phyloP scores from a whole-genome alignment of 2,329 filamentous ascomycete species.

The Alternaria sp. region DNA sequence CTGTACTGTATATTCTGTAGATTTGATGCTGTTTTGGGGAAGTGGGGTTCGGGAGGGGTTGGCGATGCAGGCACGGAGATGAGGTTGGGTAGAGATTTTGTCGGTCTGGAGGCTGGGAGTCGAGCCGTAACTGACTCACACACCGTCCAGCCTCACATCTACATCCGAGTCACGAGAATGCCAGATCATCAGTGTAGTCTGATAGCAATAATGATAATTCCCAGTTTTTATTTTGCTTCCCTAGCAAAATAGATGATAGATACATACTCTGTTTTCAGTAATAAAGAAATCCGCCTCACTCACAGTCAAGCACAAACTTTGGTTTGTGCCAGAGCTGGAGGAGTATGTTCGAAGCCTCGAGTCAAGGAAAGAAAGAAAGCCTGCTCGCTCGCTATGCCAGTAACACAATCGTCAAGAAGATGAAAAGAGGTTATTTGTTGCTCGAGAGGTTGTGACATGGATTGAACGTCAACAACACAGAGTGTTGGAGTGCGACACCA shows the following conservation, averaged over 20 bases:
- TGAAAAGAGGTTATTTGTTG: constrained; percentile 16
- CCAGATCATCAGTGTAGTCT: not conserved
- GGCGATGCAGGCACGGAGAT: constrained; percentile 5
- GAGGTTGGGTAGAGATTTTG: not conserved
- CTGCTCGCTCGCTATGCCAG: constrained; percentile 48
- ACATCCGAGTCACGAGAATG: not conserved
- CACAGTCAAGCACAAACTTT: constrained; percentile 8
- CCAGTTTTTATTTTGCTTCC: constrained; percentile 1
- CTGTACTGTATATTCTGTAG: not conserved
- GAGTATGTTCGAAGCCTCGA: constrained; percentile 17
- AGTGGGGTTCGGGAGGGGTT: not conserved
- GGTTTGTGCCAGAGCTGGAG: constrained; percentile 7
- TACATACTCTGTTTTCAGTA: constrained; percentile 22
- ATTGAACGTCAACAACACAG: constrained; percentile 14
- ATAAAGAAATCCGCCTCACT: constrained; percentile 15
- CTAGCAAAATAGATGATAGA: constrained; percentile 18
- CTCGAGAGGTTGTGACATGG: not conserved
- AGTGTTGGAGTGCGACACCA: constrained; percentile 19
- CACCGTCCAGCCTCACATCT: not conserved
- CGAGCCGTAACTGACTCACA: not conserved
- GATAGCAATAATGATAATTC: constrained; percentile 16
- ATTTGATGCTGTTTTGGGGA: not conserved
- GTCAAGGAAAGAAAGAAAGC: constrained; percentile 18
- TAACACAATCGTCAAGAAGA: constrained; percentile 49
- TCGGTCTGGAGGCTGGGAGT: not conserved